phyloP scores from a whole-genome alignment of 2,329 filamentous ascomycete genomes.

The Penicillium palitans region DNA sequence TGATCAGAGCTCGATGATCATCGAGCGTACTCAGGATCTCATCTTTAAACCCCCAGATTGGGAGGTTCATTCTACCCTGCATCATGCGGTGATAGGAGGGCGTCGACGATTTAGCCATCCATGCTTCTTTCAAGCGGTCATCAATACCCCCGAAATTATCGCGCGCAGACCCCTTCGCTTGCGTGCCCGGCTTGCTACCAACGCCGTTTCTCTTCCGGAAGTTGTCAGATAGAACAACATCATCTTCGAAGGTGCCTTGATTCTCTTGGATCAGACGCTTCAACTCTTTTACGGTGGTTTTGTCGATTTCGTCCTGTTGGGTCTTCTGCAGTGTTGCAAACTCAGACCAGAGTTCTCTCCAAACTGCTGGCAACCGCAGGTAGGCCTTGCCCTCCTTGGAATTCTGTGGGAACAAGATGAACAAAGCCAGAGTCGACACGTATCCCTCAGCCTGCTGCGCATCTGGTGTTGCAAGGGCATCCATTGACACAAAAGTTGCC shows the following conservation, averaged over 20 bases:
- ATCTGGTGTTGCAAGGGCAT: conserved; percentile 70
- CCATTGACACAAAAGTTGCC: conserved; percentile 69
- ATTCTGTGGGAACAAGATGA: conserved; percentile 74
- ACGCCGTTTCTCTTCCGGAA: conserved; percentile 59
- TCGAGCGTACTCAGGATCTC: conserved; percentile 77
- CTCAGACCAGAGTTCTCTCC: conserved; percentile 84
- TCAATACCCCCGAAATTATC: conserved; percentile 29
- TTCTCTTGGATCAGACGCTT: conserved; percentile 45
- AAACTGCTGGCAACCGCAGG: conserved; percentile 72
- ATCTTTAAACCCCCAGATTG: conserved; percentile 82
- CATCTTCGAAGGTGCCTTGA: conserved; percentile 59
- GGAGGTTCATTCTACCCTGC: conserved; percentile 72
- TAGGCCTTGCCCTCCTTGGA: conserved; percentile 83
- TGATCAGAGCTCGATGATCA: conserved; percentile 79
- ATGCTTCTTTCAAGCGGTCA: conserved; percentile 52
- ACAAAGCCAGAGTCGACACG: conserved; percentile 77
- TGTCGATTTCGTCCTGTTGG: conserved; percentile 68
- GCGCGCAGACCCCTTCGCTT: conserved; percentile 23
- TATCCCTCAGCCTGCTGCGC: conserved; percentile 82
- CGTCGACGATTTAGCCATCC: conserved; percentile 53
- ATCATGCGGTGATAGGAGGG: conserved; percentile 75
- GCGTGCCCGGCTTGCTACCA: conserved; percentile 30
- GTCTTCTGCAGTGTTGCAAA: conserved; percentile 70
- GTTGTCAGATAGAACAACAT: conserved; percentile 73
- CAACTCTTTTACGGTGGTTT: conserved; percentile 65